Evolutionary conservation across 345 rosid genomes (phyloP).

Genomic region (Brassica carinata): DNA sequence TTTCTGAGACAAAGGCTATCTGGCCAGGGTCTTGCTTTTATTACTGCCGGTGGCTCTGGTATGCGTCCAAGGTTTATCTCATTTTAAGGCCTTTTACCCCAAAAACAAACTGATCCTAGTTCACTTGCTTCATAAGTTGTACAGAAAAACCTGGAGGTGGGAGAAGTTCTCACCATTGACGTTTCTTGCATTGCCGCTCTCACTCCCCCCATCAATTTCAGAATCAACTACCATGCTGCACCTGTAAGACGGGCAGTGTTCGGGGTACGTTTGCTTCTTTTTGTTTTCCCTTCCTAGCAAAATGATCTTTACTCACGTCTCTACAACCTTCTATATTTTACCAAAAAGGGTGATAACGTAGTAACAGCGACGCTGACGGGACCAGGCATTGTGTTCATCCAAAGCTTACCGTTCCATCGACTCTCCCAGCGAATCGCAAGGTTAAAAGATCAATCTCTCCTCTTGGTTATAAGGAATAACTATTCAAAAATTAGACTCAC

Average conservation of each 20-base stretch:
- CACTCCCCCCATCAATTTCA: conserved; percentile 70
- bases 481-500: conserved; percentile 1
- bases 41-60: conserved; percentile 97
- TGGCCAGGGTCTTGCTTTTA: conserved; percentile 96
- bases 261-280: conserved; percentile 56
- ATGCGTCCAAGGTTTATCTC: conserved; percentile 30
- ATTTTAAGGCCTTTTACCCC: not conserved
- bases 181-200: conserved; percentile 84
- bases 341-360: conserved; percentile 80
- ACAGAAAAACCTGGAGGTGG: conserved; percentile 93
- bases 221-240: conserved; percentile 73
- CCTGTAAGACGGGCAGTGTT: conserved; percentile 85
- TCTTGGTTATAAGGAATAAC: not conserved
- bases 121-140: conserved; percentile 58
- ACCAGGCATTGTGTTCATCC: conserved; percentile 98
- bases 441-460: conserved; percentile 40
- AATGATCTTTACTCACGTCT: not conserved
- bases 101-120: not conserved
- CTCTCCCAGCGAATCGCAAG: conserved; percentile 92
- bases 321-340: not conserved
- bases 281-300: not conserved
- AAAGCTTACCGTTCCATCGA: conserved; percentile 89
- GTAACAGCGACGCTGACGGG: conserved; percentile 86
- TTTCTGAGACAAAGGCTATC: conserved; percentile 86
- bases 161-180: conserved; percentile 82